Base-by-base conservation (phyloP, 208 protist species). In the Leishmania aethiopica region DNA sequence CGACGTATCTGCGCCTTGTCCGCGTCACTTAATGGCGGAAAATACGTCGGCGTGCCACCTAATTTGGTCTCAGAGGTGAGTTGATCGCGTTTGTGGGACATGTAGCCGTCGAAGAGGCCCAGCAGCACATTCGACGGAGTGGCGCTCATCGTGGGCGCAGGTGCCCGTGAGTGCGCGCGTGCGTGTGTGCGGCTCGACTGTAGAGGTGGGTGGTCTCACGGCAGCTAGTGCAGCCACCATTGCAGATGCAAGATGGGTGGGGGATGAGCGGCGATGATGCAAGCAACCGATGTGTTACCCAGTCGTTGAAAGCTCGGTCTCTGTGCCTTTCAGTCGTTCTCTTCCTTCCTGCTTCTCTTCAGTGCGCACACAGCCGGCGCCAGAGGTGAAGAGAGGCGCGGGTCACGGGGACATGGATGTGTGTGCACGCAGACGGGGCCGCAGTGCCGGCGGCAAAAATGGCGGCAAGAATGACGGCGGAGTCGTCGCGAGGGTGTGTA, bases 71-170 rank as follows among this genome's bases (percentile, higher is more conserved):
- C 89, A 0, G 89, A 95, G 3, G 93, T 93, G 57, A 94, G 86
- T 28, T 53, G 53, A 79, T 96, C 89, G 37, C 77, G 78, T 3
- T 80, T 49, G 13, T 53, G 71, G 0, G 88, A 80, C 93, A 96
- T 95, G 86, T 95, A 96, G 35, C 91, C 93, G 79, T 95, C 93
- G 84, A 92, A 96, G 35, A 96, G 73, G 35, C 92, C 93, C 62
- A 96, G 77, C 35, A 94, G 84, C 42, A 92, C 88, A 15, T 75
- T 75, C 3, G 74, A 55, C 81, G 75, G 70, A 42, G 81, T 32
- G 64, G 60, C 35, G 13, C n/a, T 51, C 45, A 62, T 64, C 25
- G 53, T 60, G 35, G 1, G 35, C n/a, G 49, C 35, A 64, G 53
- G 53, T n/a, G 5, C 55, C 8, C 28, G 55, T 67, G 35, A 5